A percentile compares a stretch with the other conserved stretches of the same genome.
phyloP scores from a whole-genome alignment of 1,284 basidiomycete species.

The Microbotryomycetes sp. region DNA sequence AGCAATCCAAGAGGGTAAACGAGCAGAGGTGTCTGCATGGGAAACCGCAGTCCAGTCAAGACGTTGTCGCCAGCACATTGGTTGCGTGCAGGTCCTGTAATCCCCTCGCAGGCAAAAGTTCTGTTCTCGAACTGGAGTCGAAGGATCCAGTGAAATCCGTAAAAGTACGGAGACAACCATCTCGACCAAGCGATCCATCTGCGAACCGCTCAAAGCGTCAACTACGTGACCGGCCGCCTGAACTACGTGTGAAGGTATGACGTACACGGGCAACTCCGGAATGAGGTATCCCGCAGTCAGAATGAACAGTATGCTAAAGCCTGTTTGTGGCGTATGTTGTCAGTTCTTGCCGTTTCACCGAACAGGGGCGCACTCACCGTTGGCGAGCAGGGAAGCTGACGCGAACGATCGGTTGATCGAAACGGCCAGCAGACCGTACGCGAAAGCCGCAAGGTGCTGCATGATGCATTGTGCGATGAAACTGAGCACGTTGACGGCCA shows the following conservation, averaged over 20 bases:
- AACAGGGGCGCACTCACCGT: constrained; percentile 32
- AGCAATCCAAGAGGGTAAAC: constrained; percentile 43
- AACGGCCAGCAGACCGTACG: constrained; percentile 43
- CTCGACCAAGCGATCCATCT: constrained; percentile 20
- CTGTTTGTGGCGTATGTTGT: constrained; percentile 33
- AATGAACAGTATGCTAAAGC: constrained; percentile 38
- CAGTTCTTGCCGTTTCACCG: constrained; percentile 33
- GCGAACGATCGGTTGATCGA: constrained; percentile 42
- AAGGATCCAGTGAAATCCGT: constrained; percentile 40
- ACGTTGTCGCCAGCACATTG: constrained; percentile 46
- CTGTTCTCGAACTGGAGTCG: constrained; percentile 43
- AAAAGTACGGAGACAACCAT: constrained; percentile 29
- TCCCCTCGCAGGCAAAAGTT: constrained; percentile 42
- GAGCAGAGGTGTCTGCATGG: constrained; percentile 38
- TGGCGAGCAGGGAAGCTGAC: constrained; percentile 41
- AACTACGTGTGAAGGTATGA: constrained; percentile 10
- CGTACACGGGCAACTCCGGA: constrained; percentile 44
- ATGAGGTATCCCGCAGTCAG: constrained; percentile 35
- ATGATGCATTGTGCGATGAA: constrained; percentile 39
- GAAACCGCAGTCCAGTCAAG: constrained; percentile 41
- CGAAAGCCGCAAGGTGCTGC: constrained; percentile 43
- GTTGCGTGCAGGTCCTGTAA: constrained; percentile 39
- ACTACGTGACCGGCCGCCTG: not conserved
- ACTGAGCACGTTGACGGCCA: constrained; percentile 43
- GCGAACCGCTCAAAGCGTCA: not conserved